Evolutionary conservation across 192 early-diverging fungal species (phyloP), one percentile per base, ranked within the genome.

Genomic region (Coemansia sp.): DNA sequence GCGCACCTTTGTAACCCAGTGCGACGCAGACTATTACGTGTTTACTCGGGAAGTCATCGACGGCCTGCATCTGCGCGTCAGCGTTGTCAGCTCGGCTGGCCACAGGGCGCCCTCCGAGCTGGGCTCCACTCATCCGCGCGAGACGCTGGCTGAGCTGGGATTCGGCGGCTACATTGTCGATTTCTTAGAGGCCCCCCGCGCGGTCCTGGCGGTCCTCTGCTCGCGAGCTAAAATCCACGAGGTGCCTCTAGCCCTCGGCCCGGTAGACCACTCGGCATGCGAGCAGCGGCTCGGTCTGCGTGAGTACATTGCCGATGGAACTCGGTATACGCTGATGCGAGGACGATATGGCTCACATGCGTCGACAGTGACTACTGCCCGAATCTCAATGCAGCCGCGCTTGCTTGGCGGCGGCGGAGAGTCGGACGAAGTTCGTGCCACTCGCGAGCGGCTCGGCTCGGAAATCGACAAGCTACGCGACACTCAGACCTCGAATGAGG

Each of bases 1-100:
- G 82, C 85, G 94, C 86, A 91, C 84, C 6, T 95, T 95, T 77
- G 88, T 96, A 0, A 88, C 88, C 34, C 90, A 94, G 71, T 82
- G 87, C 24, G 73, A 89, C 59, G 85, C 84, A 32, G 96, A 98
- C 74, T 98, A 98, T 76, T 61, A 86, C 4, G 62, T 64, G 9
- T 82, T 98, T 32, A 89, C 89, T 6, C 66, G 78, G 11, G 85
- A 91, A 62, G 62, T 90, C 15, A 83, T 89, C 60, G 92, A 95
- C 69, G 71, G 71, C 4, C 70, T 68, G 65, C 80, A 74, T 27
- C 76, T 91, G 46, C 86, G 91, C 38, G 76, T 92, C 3, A 89
- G 87, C 45, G 86, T 89, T 32, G 84, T 88, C 22, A 63, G 81
- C 15, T 24, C 65, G 9, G 53, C 22, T 9, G 53, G 29, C 1